phyloP scores from a whole-genome alignment of 495 filamentous ascomycete genomes.

The Letharia columbiana region DNA sequence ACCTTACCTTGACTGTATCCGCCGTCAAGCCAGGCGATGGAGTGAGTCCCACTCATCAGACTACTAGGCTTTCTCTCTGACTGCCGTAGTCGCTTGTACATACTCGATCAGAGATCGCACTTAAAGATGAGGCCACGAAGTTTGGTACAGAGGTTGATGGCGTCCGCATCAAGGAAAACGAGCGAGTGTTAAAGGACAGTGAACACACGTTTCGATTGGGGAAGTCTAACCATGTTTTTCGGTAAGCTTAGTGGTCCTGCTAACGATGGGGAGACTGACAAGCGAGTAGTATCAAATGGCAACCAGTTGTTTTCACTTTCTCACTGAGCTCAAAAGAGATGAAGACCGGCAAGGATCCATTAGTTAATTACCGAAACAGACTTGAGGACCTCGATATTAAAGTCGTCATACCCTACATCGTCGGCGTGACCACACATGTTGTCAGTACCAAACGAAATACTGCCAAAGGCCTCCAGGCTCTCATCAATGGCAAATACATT shows the following conservation, averaged over 20 bases:
- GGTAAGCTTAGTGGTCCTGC: constrained; percentile 28
- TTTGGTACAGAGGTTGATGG: constrained; percentile 73
- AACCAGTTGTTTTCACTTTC: constrained; percentile 71
- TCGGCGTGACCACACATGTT: constrained; percentile 71
- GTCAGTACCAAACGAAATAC: constrained; percentile 86
- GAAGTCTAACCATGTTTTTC: constrained; percentile 46
- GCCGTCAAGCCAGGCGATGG: constrained; percentile 58
- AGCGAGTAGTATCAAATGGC: constrained; percentile 63
- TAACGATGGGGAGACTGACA: constrained; percentile 5
- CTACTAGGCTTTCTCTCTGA: constrained; percentile 6
- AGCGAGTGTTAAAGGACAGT: constrained; percentile 41
- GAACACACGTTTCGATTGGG: constrained; percentile 62
- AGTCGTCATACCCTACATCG: constrained; percentile 60
- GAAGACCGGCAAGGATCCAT: constrained; percentile 54
- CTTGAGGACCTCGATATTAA: constrained; percentile 85
- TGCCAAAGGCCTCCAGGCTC: constrained; percentile 74
- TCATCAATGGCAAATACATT: constrained; percentile 74
- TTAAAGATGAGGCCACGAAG: constrained; percentile 68
- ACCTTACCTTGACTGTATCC: constrained; percentile 68
- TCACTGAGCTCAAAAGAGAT: constrained; percentile 69
- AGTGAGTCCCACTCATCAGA: constrained; percentile 37
- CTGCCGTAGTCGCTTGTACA: constrained; percentile 39
- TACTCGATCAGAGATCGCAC: constrained; percentile 52
- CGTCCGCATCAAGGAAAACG: constrained; percentile 50
- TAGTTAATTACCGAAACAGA: constrained; percentile 48